Evolutionary conservation across 495 filamentous ascomycete genomes (phyloP), one percentile per base, ranked within the genome.

Genomic region (Extremus antarcticus): DNA sequence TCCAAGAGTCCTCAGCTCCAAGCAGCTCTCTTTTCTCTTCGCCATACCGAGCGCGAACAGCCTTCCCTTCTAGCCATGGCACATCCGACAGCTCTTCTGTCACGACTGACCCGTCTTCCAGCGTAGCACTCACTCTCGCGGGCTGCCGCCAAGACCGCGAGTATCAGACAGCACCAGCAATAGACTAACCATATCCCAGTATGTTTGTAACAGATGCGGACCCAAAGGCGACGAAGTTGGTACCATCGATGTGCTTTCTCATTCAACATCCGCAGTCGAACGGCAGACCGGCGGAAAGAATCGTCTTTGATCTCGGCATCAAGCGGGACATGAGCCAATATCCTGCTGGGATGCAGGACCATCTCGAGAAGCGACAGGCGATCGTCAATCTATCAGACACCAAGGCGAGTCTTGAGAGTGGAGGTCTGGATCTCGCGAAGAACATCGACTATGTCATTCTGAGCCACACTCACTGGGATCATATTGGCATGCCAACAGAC

Each of bases 401-500:
- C 8, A 38, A 32, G 15, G 39, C 43, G 15, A 53, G 41, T 22
- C 39, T 53, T 3, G 16, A 38, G 20, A 19, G 15, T 2, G 51
- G 51, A 9, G 51, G 51, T n/a, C 51, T 53, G 3, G 21, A 46
- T 45, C 24, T 23, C 4, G 22, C 35, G 35, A 45, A 53, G 17
- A 25, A 52, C 21, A 25, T 53, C 22, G 51, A 53, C 25, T 32
- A 21, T 22, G 38, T 53, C 3, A 45, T 53, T 9, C 17, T 53
- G 2, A 43, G 22, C n/a, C 51, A 53, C 25, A 38, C 25, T 8
- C 51, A 53, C 13, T 50, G 47, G 25, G 74, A 78, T 50, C 75
- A 78, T 50, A 56, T 71, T 19, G 75, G 75, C 45, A 70, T 67
- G 13, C 66, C 70, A 0, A 55, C 60, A 0, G 71, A 74, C 53